Evolutionary conservation across 768 basidiomycete species (phyloP), one percentile per base, ranked within the genome.

Genomic region (Hericium coralloides): DNA sequence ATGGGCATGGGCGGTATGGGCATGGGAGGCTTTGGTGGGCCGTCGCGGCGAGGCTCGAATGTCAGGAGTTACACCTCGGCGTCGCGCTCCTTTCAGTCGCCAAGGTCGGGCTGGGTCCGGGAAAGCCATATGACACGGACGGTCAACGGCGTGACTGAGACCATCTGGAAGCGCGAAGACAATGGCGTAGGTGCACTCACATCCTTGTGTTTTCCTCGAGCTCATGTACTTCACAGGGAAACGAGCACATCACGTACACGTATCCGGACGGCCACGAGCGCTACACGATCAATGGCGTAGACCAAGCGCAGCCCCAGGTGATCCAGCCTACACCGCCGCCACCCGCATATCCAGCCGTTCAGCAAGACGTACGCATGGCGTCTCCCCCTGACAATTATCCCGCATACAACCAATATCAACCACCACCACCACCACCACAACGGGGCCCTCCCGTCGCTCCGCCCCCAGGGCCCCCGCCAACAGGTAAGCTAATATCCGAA

Each of bases 101-200:
- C 39, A 62, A 73, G 63, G 79, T 81, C 80, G 58, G 76, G 58
- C 36, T 71, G 69, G 69, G 68, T 71, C 0, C 76, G 79, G 12
- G 79, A 88, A 67, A 84, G 82, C 63, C 79, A 71, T 57, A 70
- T 78, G 69, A 78, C 79, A 23, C 73, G 78, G 7, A 81, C 73
- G 2, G 70, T 85, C 49, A 89, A 92, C 56, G 88, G 89, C 6
- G 81, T 82, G 15, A 87, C 85, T 0, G 79, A 84, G 58, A 80
- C 67, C 18, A 80, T 68, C 66, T 81, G 62, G 70, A 81, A 69
- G 72, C 78, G 67, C 65, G 76, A 59, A 66, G 87, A 91, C 63
- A 75, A 73, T 41, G 67, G 82, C 38, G 89, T 89, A 64, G 62
- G 84, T 38, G 6, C 50, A 7, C 49, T 14, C 54, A 4, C 17